Base-by-base conservation (phyloP, 2,329 filamentous ascomycete genomes). In the Colletotrichum liriopes region DNA sequence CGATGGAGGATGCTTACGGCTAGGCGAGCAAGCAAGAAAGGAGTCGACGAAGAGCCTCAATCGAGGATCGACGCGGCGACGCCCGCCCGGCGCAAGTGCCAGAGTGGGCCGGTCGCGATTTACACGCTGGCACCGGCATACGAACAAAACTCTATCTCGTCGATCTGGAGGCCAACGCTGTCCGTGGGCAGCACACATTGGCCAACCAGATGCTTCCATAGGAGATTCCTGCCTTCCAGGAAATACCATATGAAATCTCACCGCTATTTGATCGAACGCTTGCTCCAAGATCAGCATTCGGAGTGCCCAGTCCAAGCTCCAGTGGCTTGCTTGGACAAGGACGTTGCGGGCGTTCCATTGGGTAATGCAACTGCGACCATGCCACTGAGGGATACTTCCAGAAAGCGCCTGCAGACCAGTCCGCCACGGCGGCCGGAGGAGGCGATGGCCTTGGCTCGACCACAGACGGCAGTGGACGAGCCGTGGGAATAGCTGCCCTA, bases 81-180 rank as follows among this genome's bases (percentile, higher is more conserved):
- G 58, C 52, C 64, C 69, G 59, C 58, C 41, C 67, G 63, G 16
- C 35, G 58, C 20, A 47, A 51, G 35, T 32, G 35, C 5, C 16
- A 55, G 16, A 37, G 52, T 47, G 32, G n/a, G 67, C 37, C 51
- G 45, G 26, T 35, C 49, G 26, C 51, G 52, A 52, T 39, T 52
- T 32, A 23, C 32, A 54, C 12, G 23, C 59, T 41, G 49, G 58
- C 59, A 47, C 69, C 52, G 64, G 65, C 65, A 72, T 63, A 54
- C 18, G 51, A 41, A n/a, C 65, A n/a, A 63, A 63, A 72, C 65
- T 64, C 29, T 35, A 72, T 72, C 58, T 68, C 20, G 58, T 63
- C 63, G 58, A 72, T 72, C 69, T 62, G 51, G 51, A 29, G 23
- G 43, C 43, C 47, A 54, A 35, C 3, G 43, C 32, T 37, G 68